Percentiles rank a stretch among this genome's conserved stretches.
These are phyloP conservation scores for Glaciozyma antarctica DNA, from an alignment of 768 basidiomycete species.

Conservation along the genomic window DNA sequence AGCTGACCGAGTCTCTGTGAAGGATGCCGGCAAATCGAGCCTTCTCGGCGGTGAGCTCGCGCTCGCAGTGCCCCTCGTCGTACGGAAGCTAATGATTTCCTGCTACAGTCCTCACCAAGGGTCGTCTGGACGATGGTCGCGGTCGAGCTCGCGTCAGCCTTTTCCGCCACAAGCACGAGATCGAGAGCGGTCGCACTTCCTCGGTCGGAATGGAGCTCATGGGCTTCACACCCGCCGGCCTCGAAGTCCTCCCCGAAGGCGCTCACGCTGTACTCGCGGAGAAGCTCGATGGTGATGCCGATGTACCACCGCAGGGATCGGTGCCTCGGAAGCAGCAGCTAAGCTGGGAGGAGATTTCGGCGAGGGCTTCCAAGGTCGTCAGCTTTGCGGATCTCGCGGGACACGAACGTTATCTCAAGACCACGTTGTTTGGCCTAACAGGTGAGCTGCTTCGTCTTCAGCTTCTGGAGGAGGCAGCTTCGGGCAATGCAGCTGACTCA, in stretches of 20 bases:
- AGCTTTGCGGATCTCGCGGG: constrained; percentile 95
- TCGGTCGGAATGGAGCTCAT: constrained; percentile 92
- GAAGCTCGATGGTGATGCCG: constrained; percentile 32
- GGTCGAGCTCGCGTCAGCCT: constrained; percentile 59
- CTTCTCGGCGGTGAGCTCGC: constrained; percentile 11
- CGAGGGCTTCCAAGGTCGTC: constrained; percentile 79
- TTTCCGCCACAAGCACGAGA: constrained; percentile 94
- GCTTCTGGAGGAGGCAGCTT: too few species aligned
- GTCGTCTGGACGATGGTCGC: constrained; percentile 43
- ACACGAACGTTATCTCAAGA: constrained; percentile 67
- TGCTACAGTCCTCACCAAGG: constrained; percentile 90
- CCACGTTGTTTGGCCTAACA: constrained; percentile 90
- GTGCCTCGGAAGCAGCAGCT: constrained; percentile 56
- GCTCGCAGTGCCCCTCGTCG: neutral
- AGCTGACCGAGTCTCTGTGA: neutral
- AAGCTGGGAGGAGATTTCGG: constrained; percentile 90
- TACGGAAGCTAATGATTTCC: constrained; percentile 42
- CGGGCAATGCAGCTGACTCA: too few species aligned
- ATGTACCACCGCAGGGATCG: neutral
- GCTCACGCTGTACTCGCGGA: constrained; percentile 15
- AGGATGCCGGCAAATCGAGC: constrained; percentile 36
- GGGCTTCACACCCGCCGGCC: constrained; percentile 22
- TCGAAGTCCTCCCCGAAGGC: constrained; percentile 28
- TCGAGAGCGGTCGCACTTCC: constrained; percentile 65
- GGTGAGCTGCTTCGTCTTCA: too few species aligned